Conservation (phyloP, 495 filamentous ascomycete species). For the Neurospora sp. region DNA sequence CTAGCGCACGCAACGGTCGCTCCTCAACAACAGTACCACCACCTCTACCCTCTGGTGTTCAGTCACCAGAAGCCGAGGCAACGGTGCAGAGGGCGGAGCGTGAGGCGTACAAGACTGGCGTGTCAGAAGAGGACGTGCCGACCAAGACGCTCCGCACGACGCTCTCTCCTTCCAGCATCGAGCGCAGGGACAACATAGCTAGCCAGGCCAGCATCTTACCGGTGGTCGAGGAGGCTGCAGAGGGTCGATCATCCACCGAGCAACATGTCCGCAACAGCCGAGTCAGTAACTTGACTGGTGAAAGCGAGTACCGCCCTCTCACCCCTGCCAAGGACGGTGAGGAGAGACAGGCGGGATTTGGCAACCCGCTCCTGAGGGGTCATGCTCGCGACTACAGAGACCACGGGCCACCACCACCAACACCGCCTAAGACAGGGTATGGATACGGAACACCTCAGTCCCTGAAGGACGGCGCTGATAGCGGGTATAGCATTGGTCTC, state of each 20-base stretch:
- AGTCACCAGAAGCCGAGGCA: conserved; percentile 30
- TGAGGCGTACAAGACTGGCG: conserved; percentile 25
- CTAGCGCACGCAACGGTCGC: conserved; percentile 9
- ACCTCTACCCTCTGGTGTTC: conserved; percentile 38
- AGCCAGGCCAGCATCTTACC: conserved; percentile 63
- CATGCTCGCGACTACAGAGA: conserved; percentile 27
- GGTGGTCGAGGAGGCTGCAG: conserved; percentile 83
- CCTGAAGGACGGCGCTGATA: conserved; percentile 32
- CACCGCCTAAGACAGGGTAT: conserved; percentile 33
- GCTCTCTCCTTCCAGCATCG: conserved; percentile 35
- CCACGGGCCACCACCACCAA: conserved; percentile 27
- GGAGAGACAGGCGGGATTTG: conserved; percentile 35
- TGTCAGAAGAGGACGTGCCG: conserved; percentile 40
- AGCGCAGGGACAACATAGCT: conserved; percentile 43
- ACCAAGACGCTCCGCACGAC: conserved; percentile 39
- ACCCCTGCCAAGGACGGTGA: conserved; percentile 30
- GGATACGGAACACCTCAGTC: conserved; percentile 13
- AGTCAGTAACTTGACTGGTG: conserved; percentile 25
- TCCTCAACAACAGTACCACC: conserved; percentile 25
- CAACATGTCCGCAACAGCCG: conserved; percentile 29
- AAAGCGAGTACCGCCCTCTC: conserved; percentile 33
- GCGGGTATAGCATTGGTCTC: conserved; percentile 21
- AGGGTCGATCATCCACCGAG: conserved; percentile 60
- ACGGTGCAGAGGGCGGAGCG: conserved; percentile 23
- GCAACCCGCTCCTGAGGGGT: conserved; percentile 26